A percentile compares a stretch with the other conserved stretches of the same genome.
Evolutionary conservation across 2,329 filamentous ascomycete species (phyloP).

Genomic region (Emmonsia crescens): DNA sequence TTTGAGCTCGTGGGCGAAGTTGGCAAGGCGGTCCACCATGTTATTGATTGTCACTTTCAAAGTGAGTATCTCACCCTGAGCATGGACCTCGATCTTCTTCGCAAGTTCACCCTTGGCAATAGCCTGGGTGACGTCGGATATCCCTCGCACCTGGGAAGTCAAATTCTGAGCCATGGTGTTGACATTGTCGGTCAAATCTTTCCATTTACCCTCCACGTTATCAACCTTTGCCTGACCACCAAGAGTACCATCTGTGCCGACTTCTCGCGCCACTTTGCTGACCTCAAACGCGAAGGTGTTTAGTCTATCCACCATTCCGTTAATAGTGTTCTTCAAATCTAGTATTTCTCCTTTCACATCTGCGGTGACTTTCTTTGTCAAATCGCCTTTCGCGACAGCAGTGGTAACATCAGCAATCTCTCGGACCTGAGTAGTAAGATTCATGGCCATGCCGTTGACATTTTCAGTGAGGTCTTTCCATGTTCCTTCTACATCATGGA

Average conservation of each 20-base stretch:
- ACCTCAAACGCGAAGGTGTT: constrained; percentile 56
- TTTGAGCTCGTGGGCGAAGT: constrained; percentile 93
- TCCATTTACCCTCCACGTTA: constrained; percentile 57
- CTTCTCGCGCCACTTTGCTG: constrained; percentile 54
- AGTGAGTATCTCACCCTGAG: constrained; percentile 86
- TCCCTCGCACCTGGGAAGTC: constrained; percentile 66
- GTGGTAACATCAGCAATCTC: constrained; percentile 96
- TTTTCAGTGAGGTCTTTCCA: constrained; percentile 94
- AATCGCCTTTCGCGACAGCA: constrained; percentile 83
- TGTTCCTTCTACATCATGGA: constrained; percentile 92
- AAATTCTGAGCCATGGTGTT: constrained; percentile 58
- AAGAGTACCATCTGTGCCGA: constrained; percentile 54
- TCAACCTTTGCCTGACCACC: constrained; percentile 54
- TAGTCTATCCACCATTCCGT: constrained; percentile 55
- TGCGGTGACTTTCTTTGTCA: constrained; percentile 92
- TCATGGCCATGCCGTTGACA: constrained; percentile 98
- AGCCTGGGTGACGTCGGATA: constrained; percentile 86
- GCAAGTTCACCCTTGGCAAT: constrained; percentile 95
- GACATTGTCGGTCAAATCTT: constrained; percentile 56
- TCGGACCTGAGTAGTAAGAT: constrained; percentile 91
- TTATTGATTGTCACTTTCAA: constrained; percentile 96
- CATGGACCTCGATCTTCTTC: constrained; percentile 89
- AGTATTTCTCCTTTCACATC: constrained; percentile 90
- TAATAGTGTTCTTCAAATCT: constrained; percentile 83
- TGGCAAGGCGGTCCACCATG: constrained; percentile 92